A percentile compares a stretch with the other conserved stretches of the same genome.
Evolutionary conservation across 768 basidiomycete genomes (phyloP).

Genomic region (Tephrocybe sp.): DNA sequence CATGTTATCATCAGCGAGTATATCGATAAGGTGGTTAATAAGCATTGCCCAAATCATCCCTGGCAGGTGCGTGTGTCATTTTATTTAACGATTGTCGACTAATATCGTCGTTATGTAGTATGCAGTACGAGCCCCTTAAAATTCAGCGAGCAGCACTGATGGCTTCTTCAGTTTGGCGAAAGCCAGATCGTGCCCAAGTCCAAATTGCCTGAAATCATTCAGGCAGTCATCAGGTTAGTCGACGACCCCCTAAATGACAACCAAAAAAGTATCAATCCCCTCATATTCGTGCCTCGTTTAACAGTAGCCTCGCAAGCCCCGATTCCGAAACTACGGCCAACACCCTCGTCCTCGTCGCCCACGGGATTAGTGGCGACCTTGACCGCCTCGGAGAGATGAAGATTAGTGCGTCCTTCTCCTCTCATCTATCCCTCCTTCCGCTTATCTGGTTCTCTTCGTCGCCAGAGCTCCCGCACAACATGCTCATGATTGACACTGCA

Average conservation of each 20-base stretch:
- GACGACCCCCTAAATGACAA: neutral
- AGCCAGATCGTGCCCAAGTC: conserved; percentile 65
- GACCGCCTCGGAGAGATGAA: conserved; percentile 73
- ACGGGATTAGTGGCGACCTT: conserved; percentile 53
- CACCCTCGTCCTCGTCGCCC: conserved; percentile 68
- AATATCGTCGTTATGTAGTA: conserved; percentile 41
- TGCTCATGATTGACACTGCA: conserved; percentile 65
- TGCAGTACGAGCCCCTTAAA: conserved; percentile 44
- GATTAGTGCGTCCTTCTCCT: conserved; percentile 54
- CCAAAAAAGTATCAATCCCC: no score
- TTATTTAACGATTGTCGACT: no score
- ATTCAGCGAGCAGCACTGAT: no score
- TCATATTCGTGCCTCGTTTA: conserved; percentile 1
- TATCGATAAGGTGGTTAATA: conserved; percentile 62
- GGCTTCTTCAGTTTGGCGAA: conserved; percentile 83
- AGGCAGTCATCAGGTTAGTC: conserved; percentile 65
- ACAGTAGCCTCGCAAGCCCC: conserved; percentile 69
- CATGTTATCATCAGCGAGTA: conserved; percentile 76
- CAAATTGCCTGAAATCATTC: conserved; percentile 70
- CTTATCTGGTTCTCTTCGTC: neutral
- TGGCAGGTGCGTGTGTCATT: conserved; percentile 58
- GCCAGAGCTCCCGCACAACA: conserved; percentile 70
- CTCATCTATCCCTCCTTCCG: neutral
- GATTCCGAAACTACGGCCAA: conserved; percentile 74
- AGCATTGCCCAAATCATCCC: conserved; percentile 59